Conservation (phyloP, 2,329 filamentous ascomycete genomes). For the Trichothecium roseum region DNA sequence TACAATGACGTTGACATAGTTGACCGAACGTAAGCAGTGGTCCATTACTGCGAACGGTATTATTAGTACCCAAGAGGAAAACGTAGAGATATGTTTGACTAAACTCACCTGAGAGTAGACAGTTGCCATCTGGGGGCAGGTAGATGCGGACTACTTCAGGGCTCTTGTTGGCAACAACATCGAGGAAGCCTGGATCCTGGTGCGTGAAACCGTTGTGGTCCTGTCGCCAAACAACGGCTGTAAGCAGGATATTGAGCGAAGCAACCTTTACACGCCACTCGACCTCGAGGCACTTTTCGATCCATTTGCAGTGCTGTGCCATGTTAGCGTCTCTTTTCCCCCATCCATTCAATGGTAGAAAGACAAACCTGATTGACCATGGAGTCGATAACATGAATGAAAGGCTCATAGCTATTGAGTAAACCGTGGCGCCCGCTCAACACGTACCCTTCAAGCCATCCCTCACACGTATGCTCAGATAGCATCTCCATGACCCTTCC, state of each 20-base stretch:
- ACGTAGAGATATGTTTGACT: neutral
- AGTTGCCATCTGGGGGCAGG: conserved; percentile 71
- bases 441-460: conserved; percentile 72
- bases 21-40: conserved; percentile 61
- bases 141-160: conserved; percentile 75
- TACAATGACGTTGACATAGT: conserved; percentile 76
- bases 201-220: conserved; percentile 80
- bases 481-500: conserved; percentile 78
- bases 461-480: conserved; percentile 71
- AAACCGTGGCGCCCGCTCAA: conserved; percentile 66
- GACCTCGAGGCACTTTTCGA: conserved; percentile 72
- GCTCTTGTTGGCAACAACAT: conserved; percentile 70
- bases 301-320: conserved; percentile 69
- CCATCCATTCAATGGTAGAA: too few species aligned
- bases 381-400: conserved; percentile 73
- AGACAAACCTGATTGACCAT: conserved; percentile 78
- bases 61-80: conserved; percentile 8
- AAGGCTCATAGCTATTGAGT: conserved; percentile 74
- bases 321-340: too few species aligned
- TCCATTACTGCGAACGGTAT: conserved; percentile 42
- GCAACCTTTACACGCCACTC: conserved; percentile 65
- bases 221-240: conserved; percentile 70
- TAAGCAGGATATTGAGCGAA: conserved; percentile 71
- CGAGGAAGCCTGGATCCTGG: conserved; percentile 71
- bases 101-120: conserved; percentile 47